phyloP scores from a whole-genome alignment of 768 basidiomycete species.

The Termitomyces titanicus region DNA sequence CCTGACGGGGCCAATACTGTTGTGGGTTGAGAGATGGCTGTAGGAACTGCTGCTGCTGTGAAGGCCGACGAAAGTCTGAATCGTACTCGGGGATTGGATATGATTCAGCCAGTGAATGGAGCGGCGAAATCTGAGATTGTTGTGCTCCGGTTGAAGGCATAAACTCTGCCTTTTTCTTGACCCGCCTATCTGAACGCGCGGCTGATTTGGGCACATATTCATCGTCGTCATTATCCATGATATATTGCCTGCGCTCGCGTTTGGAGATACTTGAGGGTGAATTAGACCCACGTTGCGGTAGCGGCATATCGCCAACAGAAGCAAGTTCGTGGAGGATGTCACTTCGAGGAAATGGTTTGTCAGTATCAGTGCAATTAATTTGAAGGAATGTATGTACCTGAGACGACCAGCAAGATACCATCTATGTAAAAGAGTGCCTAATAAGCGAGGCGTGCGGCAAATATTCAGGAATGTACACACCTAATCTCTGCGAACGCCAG shows the following conservation, averaged over 20 bases:
- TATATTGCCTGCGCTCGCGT: constrained; percentile 55
- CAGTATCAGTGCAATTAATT: not conserved
- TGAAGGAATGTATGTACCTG: constrained; percentile 26
- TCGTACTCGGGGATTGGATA: not conserved
- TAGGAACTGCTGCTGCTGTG: not conserved
- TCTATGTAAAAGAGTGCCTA: constrained; percentile 8
- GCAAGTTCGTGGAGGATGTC: constrained; percentile 71
- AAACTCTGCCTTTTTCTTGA: not conserved
- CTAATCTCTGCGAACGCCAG: constrained; percentile 37
- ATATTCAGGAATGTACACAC: constrained; percentile 9
- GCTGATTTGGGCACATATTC: not conserved
- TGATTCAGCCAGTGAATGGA: not conserved
- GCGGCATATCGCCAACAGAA: constrained; percentile 63
- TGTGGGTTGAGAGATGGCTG: not conserved
- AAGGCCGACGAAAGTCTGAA: not conserved
- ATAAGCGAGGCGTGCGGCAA: not conserved
- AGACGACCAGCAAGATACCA: constrained; percentile 44
- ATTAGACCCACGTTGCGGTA: constrained; percentile 49
- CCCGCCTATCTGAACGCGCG: not conserved
- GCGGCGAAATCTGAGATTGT: not conserved
- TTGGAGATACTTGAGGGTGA: constrained; percentile 37
- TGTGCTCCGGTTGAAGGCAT: not conserved
- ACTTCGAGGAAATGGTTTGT: constrained; percentile 32
- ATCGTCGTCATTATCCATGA: constrained; percentile 25
- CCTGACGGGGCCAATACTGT: constrained; percentile 4